Evolutionary conservation across 768 basidiomycete genomes (phyloP).

Genomic region (Royoungia palumana): DNA sequence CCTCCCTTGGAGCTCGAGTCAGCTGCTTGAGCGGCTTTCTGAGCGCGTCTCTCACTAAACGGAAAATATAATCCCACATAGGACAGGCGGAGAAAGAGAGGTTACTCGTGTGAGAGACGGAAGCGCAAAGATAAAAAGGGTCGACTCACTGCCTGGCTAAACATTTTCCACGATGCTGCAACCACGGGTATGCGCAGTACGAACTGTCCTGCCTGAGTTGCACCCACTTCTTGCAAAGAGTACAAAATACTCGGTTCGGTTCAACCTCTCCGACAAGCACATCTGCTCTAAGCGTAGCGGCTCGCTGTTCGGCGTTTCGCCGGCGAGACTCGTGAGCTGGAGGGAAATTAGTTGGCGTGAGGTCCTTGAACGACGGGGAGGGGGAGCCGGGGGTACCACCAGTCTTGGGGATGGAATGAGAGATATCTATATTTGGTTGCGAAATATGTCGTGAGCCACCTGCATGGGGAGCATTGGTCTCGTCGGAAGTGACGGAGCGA

Average conservation of each 20-base stretch:
- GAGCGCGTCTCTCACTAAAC: slow-evolving; percentile 51
- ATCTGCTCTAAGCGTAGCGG: slow-evolving; percentile 66
- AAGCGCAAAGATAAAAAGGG: not conserved
- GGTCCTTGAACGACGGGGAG: slow-evolving; percentile 50
- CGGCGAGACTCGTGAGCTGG: slow-evolving; percentile 63
- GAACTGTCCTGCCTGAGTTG: slow-evolving; percentile 75
- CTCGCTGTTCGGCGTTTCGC: slow-evolving; percentile 77
- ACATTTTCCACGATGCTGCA: slow-evolving; percentile 75
- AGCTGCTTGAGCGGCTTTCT: slow-evolving; percentile 53
- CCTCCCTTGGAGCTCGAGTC: slow-evolving; percentile 41
- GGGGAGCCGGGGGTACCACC: slow-evolving; percentile 27
- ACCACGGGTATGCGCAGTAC: slow-evolving; percentile 81
- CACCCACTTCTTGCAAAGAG: slow-evolving; percentile 77
- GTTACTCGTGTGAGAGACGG: slow-evolving; percentile 10
- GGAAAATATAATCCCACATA: not conserved
- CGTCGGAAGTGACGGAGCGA: slow-evolving; percentile 27
- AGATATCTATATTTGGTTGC: slow-evolving; percentile 8
- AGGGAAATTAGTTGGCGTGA: slow-evolving; percentile 54
- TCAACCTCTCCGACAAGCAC: slow-evolving; percentile 64
- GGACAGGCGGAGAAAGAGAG: slow-evolving; percentile 5
- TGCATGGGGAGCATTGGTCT: slow-evolving; percentile 17
- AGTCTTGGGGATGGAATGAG: slow-evolving; percentile 11
- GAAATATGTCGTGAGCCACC: slow-evolving; percentile 20
- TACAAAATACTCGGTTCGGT: slow-evolving; percentile 71
- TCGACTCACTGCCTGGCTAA: slow-evolving; percentile 61